Conservation (phyloP, 768 basidiomycete species). For the Astraeus odoratus region DNA sequence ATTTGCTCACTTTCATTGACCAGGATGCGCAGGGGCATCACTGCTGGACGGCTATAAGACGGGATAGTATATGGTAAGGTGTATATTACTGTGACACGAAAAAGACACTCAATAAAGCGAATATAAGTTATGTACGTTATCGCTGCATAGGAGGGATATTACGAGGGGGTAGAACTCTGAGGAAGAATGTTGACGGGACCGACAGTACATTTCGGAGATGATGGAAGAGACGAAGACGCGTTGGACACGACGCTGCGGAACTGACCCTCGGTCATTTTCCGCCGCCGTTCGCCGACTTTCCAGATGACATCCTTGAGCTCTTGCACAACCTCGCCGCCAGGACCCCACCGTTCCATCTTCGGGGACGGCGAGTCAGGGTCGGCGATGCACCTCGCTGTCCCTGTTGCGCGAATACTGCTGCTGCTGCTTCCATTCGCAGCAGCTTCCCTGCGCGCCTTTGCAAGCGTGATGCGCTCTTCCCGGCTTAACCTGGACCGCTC, state of each 20-base stretch:
- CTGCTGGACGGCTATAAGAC: background rate
- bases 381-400: conserved; percentile 20
- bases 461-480: conserved; percentile 65
- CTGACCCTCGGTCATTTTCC: conserved; percentile 37
- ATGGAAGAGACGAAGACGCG: conserved; percentile 6
- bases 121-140: conserved; percentile 9
- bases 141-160: conserved; percentile 8
- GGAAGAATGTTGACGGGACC: conserved; percentile 35
- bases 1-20: background rate
- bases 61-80: background rate
- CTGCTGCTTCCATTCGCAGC: conserved; percentile 13
- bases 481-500: conserved; percentile 62
- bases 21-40: background rate
- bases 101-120: conserved; percentile 6
- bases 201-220: conserved; percentile 7
- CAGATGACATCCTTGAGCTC: conserved; percentile 84
- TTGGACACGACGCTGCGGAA: conserved; percentile 6
- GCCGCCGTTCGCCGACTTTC: conserved; percentile 70
- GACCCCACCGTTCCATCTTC: conserved; percentile 53
- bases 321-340: conserved; percentile 73
- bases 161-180: conserved; percentile 20
- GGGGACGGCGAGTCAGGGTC: conserved; percentile 7
- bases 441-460: conserved; percentile 48
- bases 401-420: too few relatives aligned
- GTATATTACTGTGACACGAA: background rate